Evolutionary conservation across 2,329 filamentous ascomycete species (phyloP), one percentile per base, ranked within the genome.

Genomic region (Pleomassaria siparia): DNA sequence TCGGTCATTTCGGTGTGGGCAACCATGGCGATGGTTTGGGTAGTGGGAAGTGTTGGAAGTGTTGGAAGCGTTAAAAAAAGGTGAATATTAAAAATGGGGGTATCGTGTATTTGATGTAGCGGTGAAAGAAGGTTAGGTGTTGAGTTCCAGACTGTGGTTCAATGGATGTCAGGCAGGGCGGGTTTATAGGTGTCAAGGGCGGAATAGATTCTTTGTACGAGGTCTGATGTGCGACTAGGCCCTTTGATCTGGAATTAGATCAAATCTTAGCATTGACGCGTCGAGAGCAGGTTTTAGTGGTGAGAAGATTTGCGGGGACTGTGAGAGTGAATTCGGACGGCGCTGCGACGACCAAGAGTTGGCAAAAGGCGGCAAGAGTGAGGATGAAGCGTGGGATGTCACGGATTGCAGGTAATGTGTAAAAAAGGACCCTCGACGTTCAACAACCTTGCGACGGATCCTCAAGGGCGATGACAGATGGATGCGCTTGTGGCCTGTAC

Each of bases 121-220:
- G n/a, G n/a, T n/a, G n/a, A 16, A 30, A 39, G 24, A 26, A 18
- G 18, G 42, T 44, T 43, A 48, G 40, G 51, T 43, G 22, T 35
- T 55, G 64, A 66, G 62, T 66, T 55, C 62, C 61, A 62, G 65
- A 65, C 63, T 69, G 54, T 30, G 43, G 43, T 53, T 50, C 21
- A 46, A 48, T 44, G 40, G 44, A n/a, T 42, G 48, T 40, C 47
- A 44, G 51, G 49, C 40, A 33, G 40, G 46, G 46, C 51, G 47
- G 18, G 50, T 54, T 60, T 66, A 64, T 58, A 58, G 50, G 40
- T 47, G 32, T 2, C 15, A 35, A 21, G 24, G 24, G 24, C 24
- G 5, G n/a, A 18, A 12, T 4, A 15, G 7, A n/a, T n/a, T n/a
- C 40, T 40, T 11, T 4, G 20, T 32, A 18, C 16, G 15, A 16